Conservation (phyloP, 179 eudicot genomes). For the Camellia oleifera region DNA sequence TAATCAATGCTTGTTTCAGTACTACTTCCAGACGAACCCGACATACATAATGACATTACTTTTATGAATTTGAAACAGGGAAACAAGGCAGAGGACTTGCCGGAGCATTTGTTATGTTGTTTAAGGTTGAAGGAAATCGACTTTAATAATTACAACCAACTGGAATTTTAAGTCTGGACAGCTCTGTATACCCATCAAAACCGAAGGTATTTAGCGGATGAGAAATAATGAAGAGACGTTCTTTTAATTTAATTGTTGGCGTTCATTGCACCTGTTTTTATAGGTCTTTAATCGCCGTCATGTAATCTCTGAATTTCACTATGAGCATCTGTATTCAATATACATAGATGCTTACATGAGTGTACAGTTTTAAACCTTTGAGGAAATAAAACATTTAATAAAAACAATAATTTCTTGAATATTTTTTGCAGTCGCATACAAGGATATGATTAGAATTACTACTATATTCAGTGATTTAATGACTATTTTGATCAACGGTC, state of each 20-base stretch:
- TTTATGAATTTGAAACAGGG: slow-evolving; percentile 49
- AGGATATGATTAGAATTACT: not conserved
- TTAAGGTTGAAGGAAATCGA: slow-evolving; percentile 74
- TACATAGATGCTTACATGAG: slow-evolving; percentile 9
- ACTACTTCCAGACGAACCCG: not conserved
- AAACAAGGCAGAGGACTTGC: slow-evolving; percentile 83
- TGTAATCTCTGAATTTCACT: not conserved
- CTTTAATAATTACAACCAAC: slow-evolving; percentile 60
- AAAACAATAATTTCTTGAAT: not conserved
- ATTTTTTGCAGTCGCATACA: not conserved
- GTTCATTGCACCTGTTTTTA: not conserved
- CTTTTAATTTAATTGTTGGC: not conserved
- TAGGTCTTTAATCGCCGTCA: not conserved
- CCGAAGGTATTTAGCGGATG: not conserved
- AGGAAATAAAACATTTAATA: not conserved
- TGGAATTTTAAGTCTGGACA: slow-evolving; percentile 27
- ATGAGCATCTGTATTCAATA: slow-evolving; percentile 6
- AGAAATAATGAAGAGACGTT: not conserved
- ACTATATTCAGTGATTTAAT: no score
- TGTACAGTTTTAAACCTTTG: not conserved
- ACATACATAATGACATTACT: not conserved
- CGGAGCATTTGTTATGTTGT: slow-evolving; percentile 81
- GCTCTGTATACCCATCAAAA: not conserved
- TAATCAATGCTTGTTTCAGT: not conserved
- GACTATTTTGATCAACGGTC: no score